Percentiles rank a stretch among this genome's conserved stretches.
These are phyloP conservation scores for Uronychia setigera DNA, from an alignment of 73 alveolate species.

Conservation along the genomic window DNA sequence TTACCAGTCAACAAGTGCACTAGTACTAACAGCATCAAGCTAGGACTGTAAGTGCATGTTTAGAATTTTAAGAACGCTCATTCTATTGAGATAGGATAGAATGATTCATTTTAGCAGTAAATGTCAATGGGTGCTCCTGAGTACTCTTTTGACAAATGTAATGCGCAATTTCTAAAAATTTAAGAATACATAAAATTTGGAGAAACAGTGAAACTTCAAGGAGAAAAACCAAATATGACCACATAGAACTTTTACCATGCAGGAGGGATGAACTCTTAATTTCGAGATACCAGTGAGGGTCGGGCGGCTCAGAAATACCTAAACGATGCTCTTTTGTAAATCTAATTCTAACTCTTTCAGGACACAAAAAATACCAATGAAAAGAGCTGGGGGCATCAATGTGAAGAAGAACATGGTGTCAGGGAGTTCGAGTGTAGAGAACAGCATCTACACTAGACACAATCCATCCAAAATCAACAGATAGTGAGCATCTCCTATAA, in stretches of 20 bases:
- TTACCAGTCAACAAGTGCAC: not conserved
- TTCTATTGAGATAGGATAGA: not conserved
- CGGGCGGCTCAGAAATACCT: not conserved
- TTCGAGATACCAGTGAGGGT: not conserved
- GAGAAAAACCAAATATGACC: not conserved
- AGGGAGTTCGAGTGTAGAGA: slow-evolving; percentile 2
- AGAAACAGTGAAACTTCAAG: not conserved
- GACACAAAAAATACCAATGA: not conserved
- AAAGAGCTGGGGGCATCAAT: not conserved
- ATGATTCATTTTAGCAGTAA: not conserved
- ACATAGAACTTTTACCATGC: not conserved
- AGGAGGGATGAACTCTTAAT: no score
- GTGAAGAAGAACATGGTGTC: not conserved
- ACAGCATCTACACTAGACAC: not conserved
- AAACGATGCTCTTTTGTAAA: not conserved
- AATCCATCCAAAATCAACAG: not conserved
- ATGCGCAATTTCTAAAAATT: not conserved
- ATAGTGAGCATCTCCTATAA: not conserved
- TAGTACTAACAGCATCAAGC: not conserved
- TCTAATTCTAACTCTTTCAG: not conserved
- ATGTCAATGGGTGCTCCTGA: not conserved
- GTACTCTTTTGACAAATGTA: not conserved
- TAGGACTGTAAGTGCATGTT: not conserved
- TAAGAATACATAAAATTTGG: not conserved
- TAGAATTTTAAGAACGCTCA: not conserved